These are phyloP conservation scores for Ceratocystis cacaofunesta DNA, from an alignment of 2,329 filamentous ascomycete species.

Conservation along the genomic window DNA sequence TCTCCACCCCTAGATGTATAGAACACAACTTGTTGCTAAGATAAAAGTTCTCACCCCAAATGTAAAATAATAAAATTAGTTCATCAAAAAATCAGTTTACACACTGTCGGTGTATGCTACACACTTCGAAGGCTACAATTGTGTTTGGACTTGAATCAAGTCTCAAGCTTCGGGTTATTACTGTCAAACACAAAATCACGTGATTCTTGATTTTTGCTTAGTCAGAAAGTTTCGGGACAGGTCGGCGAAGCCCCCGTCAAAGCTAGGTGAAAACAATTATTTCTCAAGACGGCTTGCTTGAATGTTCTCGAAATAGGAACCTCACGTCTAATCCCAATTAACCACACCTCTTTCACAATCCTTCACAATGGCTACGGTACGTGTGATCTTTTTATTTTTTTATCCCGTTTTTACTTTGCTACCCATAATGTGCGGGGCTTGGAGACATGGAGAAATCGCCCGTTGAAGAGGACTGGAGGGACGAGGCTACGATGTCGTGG, in stretches of 20 bases:
- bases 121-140: no score
- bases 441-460: no score
- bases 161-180: neutral
- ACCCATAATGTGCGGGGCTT: neutral
- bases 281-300: slow-evolving; percentile 7
- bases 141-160: neutral
- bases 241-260: slow-evolving; percentile 13
- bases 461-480: no score
- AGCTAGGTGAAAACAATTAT: slow-evolving; percentile 15
- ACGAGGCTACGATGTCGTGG: no score
- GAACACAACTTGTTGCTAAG: no score
- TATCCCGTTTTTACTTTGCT: neutral
- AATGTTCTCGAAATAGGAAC: slow-evolving; percentile 11
- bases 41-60: no score
- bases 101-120: neutral
- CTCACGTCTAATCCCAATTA: slow-evolving; percentile 33
- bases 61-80: neutral
- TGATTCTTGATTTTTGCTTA: slow-evolving; percentile 6
- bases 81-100: no score
- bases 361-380: slow-evolving; percentile 55
- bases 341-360: slow-evolving; percentile 30
- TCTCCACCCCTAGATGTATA: neutral
- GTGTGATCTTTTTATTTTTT: slow-evolving; percentile 24
- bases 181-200: neutral
- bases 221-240: slow-evolving; percentile 15